These are phyloP conservation scores for Clavispora phyllophila DNA, from an alignment of 805 yeast genomes.

Conservation along the genomic window DNA sequence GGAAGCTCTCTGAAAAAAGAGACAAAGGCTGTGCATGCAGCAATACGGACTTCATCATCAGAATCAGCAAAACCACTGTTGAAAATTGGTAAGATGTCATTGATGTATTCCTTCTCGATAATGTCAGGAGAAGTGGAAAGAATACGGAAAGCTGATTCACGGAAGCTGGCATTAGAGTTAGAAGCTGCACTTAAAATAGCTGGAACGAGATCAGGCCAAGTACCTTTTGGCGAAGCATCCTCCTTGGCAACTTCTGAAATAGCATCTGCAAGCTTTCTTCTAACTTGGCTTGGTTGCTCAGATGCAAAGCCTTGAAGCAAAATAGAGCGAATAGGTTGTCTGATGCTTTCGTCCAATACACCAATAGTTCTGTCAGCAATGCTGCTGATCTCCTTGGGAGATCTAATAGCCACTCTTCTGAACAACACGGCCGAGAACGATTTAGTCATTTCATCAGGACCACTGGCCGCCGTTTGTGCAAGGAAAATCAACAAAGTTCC, in stretches of 20 bases:
- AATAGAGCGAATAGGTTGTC: slow-evolving; percentile 56
- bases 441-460: slow-evolving; percentile 53
- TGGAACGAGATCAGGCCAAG: slow-evolving; percentile 78
- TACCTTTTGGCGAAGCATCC: slow-evolving; percentile 46
- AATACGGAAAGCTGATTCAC: slow-evolving; percentile 90
- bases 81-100: slow-evolving; percentile 62
- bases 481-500: slow-evolving; percentile 70
- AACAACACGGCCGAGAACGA: slow-evolving; percentile 77
- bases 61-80: slow-evolving; percentile 75
- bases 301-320: slow-evolving; percentile 70
- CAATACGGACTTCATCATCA: slow-evolving; percentile 79
- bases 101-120: slow-evolving; percentile 54
- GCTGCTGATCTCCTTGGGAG: slow-evolving; percentile 62
- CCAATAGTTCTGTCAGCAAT: slow-evolving; percentile 79
- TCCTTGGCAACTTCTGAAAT: slow-evolving; percentile 84
- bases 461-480: slow-evolving; percentile 70
- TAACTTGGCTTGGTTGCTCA: slow-evolving; percentile 66
- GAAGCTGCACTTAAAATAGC: slow-evolving; percentile 65
- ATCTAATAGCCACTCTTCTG: slow-evolving; percentile 76
- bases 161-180: slow-evolving; percentile 53
- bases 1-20: slow-evolving; percentile 82
- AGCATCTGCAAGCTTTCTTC: slow-evolving; percentile 92
- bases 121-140: slow-evolving; percentile 79
- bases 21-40: slow-evolving; percentile 89
- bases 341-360: slow-evolving; percentile 52